A percentile compares a stretch with the other conserved stretches of the same genome.
Evolutionary conservation across 495 filamentous ascomycete genomes (phyloP).

Genomic region (Penicillium macrosclerotiorum): DNA sequence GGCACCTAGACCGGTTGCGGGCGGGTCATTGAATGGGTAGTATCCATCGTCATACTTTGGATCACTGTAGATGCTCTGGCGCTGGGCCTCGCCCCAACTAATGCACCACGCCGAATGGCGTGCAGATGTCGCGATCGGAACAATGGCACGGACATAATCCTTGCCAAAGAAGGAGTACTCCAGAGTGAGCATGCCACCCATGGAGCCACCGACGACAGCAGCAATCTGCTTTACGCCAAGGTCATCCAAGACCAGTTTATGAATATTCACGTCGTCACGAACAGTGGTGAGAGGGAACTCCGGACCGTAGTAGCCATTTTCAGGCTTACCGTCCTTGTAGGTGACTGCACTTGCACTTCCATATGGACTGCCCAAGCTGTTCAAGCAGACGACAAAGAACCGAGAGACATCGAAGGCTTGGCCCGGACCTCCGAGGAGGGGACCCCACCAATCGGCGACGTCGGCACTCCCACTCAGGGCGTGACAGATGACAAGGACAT

Average conservation of each 20-base stretch:
- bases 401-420: constrained; percentile 88
- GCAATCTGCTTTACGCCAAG: constrained; percentile 85
- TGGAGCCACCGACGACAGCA: constrained; percentile 91
- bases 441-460: constrained; percentile 98
- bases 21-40: constrained; percentile 81
- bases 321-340: constrained; percentile 71
- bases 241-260: constrained; percentile 87
- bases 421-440: constrained; percentile 82
- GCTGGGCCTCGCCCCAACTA: constrained; percentile 96
- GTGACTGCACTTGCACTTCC: constrained; percentile 95
- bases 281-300: constrained; percentile 96
- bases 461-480: constrained; percentile 94
- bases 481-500: constrained; percentile 96
- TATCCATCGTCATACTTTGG: constrained; percentile 98
- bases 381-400: constrained; percentile 94
- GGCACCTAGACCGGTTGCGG: constrained; percentile 80
- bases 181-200: constrained; percentile 95
- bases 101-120: constrained; percentile 99
- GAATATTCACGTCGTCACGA: constrained; percentile 90
- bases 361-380: constrained; percentile 94
- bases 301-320: constrained; percentile 80
- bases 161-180: constrained; percentile 97
- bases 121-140: constrained; percentile 92
- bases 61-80: constrained; percentile 97
- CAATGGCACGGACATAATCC: constrained; percentile 86